Percentiles rank a stretch among this genome's conserved stretches.
These are phyloP conservation scores for Auriscalpium microsporum DNA, from an alignment of 768 basidiomycete species.

Conservation along the genomic window DNA sequence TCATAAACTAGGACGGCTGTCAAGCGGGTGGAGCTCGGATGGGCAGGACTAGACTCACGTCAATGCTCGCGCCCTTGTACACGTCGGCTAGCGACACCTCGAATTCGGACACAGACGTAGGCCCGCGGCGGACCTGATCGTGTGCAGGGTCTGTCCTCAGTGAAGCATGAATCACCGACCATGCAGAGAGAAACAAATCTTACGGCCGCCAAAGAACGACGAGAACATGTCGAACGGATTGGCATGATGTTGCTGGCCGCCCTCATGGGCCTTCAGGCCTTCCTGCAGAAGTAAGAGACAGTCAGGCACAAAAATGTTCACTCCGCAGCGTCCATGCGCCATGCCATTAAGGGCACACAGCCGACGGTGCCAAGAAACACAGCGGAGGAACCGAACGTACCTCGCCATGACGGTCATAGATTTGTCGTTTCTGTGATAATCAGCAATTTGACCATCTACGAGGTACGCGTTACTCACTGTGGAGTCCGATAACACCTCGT, in stretches of 20 bases:
- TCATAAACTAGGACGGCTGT: conserved; percentile 61
- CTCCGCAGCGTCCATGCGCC: too few species aligned
- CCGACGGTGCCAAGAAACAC: neutral
- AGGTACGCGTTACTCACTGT: conserved; percentile 38
- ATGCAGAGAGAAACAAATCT: neutral
- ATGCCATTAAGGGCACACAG: too few species aligned
- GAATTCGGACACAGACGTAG: conserved; percentile 69
- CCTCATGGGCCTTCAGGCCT: conserved; percentile 86
- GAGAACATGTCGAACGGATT: conserved; percentile 96
- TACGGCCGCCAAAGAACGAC: conserved; percentile 83
- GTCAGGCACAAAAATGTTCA: neutral
- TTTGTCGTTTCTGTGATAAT: conserved; percentile 71
- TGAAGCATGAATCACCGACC: too few species aligned
- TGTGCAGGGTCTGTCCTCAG: conserved; percentile 30
- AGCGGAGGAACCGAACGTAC: conserved; percentile 25
- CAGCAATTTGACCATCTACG: neutral
- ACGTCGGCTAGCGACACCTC: conserved; percentile 85
- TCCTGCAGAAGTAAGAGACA: conserved; percentile 40
- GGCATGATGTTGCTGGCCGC: conserved; percentile 61
- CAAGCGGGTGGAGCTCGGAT: neutral
- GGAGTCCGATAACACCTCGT: conserved; percentile 87
- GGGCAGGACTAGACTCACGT: conserved; percentile 38
- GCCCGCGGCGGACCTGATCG: conserved; percentile 67
- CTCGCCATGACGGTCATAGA: conserved; percentile 93
- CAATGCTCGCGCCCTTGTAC: conserved; percentile 80